Base-by-base conservation (phyloP, 176 grass and related monocot species). In the Aegilops umbellulata region DNA sequence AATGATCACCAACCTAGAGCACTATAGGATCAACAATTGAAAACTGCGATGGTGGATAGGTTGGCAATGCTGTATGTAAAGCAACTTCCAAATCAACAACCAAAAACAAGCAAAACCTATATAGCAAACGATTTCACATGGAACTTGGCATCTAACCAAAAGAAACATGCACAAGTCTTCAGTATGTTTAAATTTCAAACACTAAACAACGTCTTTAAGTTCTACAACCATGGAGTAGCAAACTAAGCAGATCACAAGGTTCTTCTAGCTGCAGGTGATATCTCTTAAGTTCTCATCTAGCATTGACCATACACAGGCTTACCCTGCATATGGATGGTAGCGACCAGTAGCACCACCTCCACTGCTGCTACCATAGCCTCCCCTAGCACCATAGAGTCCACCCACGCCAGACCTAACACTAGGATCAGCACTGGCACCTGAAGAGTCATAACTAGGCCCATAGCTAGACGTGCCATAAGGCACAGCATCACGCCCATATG, bases 261-360 rank as follows among this genome's bases (percentile, higher is more conserved):
- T 49, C 82, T 76, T 88, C 70, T 84, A 89, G 75, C 42, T 84
- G 81, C 66, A 80, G 75, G 23, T 38, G 30, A 79, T 55, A 51
- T 49, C 62, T 77, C 60, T 83, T 61, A 23, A 12, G 19, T 62
- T 78, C 44, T 24, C 72, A 39, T 71, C 69, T 82, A 88, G 60
- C 15, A 66, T 55, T 55, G 61, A 69, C 74, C 57, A 76, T 88
- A 44, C 51, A 82, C 36, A 80, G 53, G 60, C 80, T 85, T 85
- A 95, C 89, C 95, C 94, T 87, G 83, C 90, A 81, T 97, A 94
- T 30, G 95, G 95, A 79, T 94, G 95, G 77, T 97, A 94, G 25
- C 95, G 90, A 90, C 90, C 91, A 85, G 90, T 20, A 85, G 88
- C 74, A 90, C 69, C 81, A 90, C 41, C 57, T 15, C 69, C 87